Percentiles rank a stretch among this genome's conserved stretches.
Evolutionary conservation across 164 flowering plant species (phyloP).

Genomic region (Annona squamosa): DNA sequence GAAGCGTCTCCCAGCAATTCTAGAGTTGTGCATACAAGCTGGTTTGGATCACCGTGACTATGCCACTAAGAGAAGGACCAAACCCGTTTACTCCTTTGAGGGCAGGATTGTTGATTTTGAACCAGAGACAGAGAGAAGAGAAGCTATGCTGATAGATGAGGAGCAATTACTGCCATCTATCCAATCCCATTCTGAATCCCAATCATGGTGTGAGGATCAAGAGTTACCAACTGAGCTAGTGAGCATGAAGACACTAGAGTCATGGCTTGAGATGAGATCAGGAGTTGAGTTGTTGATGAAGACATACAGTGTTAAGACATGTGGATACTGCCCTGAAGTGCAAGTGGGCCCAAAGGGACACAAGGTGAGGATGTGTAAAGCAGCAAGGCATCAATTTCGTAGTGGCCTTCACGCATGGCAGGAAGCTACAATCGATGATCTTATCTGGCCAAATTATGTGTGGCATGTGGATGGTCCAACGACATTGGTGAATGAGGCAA

Average conservation of each 20-base stretch:
- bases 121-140: constrained; percentile 16
- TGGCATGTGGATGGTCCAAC: constrained; percentile 62
- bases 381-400: constrained; percentile 71
- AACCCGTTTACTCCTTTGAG: constrained; percentile 67
- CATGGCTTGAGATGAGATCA: constrained; percentile 54
- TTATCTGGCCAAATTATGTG: constrained; percentile 64
- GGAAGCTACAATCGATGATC: constrained; percentile 72
- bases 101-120: constrained; percentile 86
- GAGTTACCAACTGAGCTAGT: constrained; percentile 22
- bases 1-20: constrained; percentile 54
- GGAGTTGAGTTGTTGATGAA: constrained; percentile 60
- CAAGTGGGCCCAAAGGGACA: constrained; percentile 91
- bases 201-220: constrained; percentile 7
- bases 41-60: constrained; percentile 60
- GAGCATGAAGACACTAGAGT: constrained; percentile 34
- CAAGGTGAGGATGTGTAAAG: constrained; percentile 78
- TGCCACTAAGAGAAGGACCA: constrained; percentile 70
- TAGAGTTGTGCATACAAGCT: constrained; percentile 92
- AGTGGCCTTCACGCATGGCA: constrained; percentile 68
- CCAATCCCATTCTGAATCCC: neutral
- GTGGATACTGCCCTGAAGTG: constrained; percentile 81
- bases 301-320: constrained; percentile 53
- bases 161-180: neutral
- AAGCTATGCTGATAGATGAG: neutral
- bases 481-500: constrained; percentile 48